Conservation (phyloP, 73 alveolate species). For the Halteria grandinella region DNA sequence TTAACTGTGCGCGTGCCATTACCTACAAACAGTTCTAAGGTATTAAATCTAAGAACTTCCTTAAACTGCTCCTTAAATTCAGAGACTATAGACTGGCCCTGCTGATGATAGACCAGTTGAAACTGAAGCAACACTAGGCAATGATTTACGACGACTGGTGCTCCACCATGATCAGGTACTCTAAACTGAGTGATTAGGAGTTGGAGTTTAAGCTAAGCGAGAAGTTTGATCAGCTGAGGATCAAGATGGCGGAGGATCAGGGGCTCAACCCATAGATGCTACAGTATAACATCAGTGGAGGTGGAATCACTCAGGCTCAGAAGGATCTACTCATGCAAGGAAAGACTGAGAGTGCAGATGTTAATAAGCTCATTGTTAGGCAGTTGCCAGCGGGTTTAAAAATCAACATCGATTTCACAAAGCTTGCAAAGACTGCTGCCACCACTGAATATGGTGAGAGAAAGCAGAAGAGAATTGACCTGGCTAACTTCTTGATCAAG, state of each 20-base stretch:
- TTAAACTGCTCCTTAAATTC: conserved; percentile 57
- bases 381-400: conserved; percentile 12
- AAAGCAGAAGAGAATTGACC: conserved; percentile 48
- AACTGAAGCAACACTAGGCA: conserved; percentile 51
- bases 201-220: conserved; percentile 32
- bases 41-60: conserved; percentile 52
- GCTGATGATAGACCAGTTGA: conserved; percentile 34
- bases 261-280: neutral
- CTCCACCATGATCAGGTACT: conserved; percentile 49
- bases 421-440: conserved; percentile 64
- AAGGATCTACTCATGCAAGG: too few relatives aligned
- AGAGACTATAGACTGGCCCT: conserved; percentile 65
- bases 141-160: conserved; percentile 76
- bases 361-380: too few relatives aligned
- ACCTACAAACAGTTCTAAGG: conserved; percentile 68
- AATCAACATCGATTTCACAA: conserved; percentile 66
- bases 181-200: conserved; percentile 6
- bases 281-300: neutral
- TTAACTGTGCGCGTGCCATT: conserved; percentile 64
- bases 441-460: too few relatives aligned
- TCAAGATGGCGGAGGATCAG: conserved; percentile 29
- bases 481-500: conserved; percentile 48
- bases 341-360: too few relatives aligned
- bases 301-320: conserved; percentile 5
- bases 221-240: conserved; percentile 32